These are phyloP conservation scores for Ganoderma meredithae DNA, from an alignment of 1,284 basidiomycete genomes.

Conservation along the genomic window DNA sequence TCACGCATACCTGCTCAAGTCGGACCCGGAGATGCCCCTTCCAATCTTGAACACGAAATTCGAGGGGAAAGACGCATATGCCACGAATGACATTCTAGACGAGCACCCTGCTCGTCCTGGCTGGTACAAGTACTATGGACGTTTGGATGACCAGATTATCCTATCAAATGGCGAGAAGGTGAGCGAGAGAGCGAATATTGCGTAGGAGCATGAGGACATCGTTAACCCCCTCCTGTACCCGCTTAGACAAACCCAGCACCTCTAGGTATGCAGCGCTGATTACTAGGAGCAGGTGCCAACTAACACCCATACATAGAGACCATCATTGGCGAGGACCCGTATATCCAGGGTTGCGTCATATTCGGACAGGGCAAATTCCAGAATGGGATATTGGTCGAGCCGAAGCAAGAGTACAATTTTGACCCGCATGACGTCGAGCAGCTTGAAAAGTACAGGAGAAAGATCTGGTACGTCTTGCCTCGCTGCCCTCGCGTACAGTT, in stretches of 20 bases:
- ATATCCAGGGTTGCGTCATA: slow-evolving; percentile 43
- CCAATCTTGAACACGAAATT: slow-evolving; percentile 39
- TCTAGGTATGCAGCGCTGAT: slow-evolving; percentile 40
- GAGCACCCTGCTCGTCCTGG: slow-evolving; percentile 51
- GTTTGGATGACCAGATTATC: slow-evolving; percentile 53
- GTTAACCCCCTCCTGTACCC: slow-evolving; percentile 31
- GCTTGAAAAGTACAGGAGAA: slow-evolving; percentile 40
- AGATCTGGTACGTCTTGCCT: slow-evolving; percentile 42
- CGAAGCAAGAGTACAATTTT: slow-evolving; percentile 36
- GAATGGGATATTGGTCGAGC: slow-evolving; percentile 48
- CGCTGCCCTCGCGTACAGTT: no score
- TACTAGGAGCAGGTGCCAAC: no score
- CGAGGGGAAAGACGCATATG: slow-evolving; percentile 39
- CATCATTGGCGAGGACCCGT: slow-evolving; percentile 41
- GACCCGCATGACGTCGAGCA: slow-evolving; percentile 35
- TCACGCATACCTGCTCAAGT: background rate
- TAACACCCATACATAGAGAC: slow-evolving; percentile 34
- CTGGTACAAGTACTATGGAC: slow-evolving; percentile 52
- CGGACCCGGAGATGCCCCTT: slow-evolving; percentile 26
- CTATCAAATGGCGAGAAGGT: slow-evolving; percentile 41
- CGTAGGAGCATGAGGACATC: background rate
- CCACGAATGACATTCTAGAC: slow-evolving; percentile 50
- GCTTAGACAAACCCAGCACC: slow-evolving; percentile 52
- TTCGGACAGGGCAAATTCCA: slow-evolving; percentile 50
- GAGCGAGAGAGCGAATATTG: background rate